phyloP scores from a whole-genome alignment of 208 protist species.

The Acanthamoeba quina region DNA sequence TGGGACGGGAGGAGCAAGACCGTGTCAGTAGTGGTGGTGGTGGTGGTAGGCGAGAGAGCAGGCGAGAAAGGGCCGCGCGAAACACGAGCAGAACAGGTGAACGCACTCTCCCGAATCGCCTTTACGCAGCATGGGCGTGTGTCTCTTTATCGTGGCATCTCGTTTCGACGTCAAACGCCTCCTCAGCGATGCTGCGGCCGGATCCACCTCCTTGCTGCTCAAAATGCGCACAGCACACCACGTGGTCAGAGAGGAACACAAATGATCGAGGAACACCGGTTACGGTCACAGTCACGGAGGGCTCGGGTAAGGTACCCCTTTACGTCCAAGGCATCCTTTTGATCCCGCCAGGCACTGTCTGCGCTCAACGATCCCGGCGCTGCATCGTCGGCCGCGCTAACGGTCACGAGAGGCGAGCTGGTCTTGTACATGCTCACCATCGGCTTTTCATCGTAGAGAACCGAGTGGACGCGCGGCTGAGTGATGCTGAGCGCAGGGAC shows the following conservation, averaged over 20 bases:
- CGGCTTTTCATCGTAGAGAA: background rate
- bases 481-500: background rate
- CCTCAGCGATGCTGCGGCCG: background rate
- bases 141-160: background rate
- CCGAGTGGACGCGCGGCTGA: background rate
- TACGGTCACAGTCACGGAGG: too few species aligned
- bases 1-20: background rate
- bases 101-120: background rate
- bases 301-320: background rate
- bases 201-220: background rate
- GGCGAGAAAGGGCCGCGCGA: background rate
- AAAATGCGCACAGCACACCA: background rate
- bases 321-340: background rate
- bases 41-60: too few species aligned
- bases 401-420: background rate
- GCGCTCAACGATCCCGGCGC: background rate
- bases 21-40: background rate
- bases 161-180: background rate
- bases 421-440: conserved; percentile 31
- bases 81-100: background rate
- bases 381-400: too few species aligned
- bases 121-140: conserved; percentile 16
- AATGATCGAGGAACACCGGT: background rate
- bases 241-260: background rate
- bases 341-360: background rate